Percentiles rank a stretch among this genome's conserved stretches.
Conservation (phyloP, 495 filamentous ascomycete species). For the Talaromyces proteolyticus region DNA sequence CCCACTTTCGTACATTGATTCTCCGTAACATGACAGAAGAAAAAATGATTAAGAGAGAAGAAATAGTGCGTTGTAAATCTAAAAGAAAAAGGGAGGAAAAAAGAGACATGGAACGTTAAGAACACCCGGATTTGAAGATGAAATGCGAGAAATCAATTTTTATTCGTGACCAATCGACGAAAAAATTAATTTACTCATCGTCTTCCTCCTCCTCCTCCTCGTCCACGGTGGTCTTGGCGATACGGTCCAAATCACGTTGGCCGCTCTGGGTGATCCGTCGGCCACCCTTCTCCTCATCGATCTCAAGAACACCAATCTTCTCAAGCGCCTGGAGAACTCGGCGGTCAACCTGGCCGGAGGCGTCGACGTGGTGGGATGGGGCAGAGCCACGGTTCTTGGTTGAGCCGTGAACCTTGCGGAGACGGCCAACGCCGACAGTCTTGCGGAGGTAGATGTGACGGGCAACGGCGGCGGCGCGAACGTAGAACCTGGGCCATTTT, state of each 20-base stretch:
- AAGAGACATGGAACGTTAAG: constrained; percentile 7
- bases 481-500: constrained; percentile 67
- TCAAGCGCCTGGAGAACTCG: constrained; percentile 94
- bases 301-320: constrained; percentile 97
- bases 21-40: constrained; percentile 14
- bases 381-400: constrained; percentile 94
- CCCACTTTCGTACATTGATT: constrained; percentile 11
- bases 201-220: constrained; percentile 41
- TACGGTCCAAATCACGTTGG: constrained; percentile 98
- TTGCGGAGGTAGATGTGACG: constrained; percentile 99
- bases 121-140: constrained; percentile 6
- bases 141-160: constrained; percentile 20
- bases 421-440: constrained; percentile 92
- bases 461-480: constrained; percentile 90
- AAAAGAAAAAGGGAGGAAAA: constrained; percentile 4
- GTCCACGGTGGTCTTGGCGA: constrained; percentile 48
- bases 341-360: constrained; percentile 89
- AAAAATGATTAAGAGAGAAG: constrained; percentile 22
- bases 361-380: constrained; percentile 92
- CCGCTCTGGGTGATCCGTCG: constrained; percentile 93
- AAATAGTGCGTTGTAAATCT: constrained; percentile 19
- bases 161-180: constrained; percentile 27
- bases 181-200: constrained; percentile 43
- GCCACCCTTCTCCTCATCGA: constrained; percentile 95
- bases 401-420: constrained; percentile 88